These are phyloP conservation scores for Paspalum vaginatum DNA, from an alignment of 176 grass and related monocot genomes.

Conservation along the genomic window DNA sequence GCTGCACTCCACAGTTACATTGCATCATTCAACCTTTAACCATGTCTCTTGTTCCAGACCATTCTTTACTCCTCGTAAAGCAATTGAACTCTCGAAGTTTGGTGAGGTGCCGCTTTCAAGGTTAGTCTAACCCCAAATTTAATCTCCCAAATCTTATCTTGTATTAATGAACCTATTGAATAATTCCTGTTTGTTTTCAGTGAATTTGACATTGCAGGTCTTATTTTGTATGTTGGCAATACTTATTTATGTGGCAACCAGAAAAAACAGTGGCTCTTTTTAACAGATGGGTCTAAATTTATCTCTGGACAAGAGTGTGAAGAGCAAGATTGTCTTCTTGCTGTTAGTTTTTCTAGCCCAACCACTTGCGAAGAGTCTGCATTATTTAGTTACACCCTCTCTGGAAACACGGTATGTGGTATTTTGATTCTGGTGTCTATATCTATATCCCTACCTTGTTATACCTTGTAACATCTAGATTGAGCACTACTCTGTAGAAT, in stretches of 20 bases:
- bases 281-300: constrained; percentile 74
- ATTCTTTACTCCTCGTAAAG: constrained; percentile 79
- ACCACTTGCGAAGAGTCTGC: constrained; percentile 49
- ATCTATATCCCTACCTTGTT: constrained; percentile 17
- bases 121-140: constrained; percentile 48
- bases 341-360: constrained; percentile 67
- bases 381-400: constrained; percentile 67
- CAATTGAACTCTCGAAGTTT: constrained; percentile 71
- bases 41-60: constrained; percentile 57
- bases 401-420: constrained; percentile 74
- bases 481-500: neutral
- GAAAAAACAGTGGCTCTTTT: constrained; percentile 93
- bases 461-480: constrained; percentile 33
- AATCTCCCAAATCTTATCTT: constrained; percentile 21
- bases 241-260: constrained; percentile 64
- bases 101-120: constrained; percentile 81
- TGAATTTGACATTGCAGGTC: constrained; percentile 89
- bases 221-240: constrained; percentile 77
- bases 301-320: constrained; percentile 40
- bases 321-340: constrained; percentile 69
- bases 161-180: constrained; percentile 20
- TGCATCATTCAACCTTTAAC: constrained; percentile 13
- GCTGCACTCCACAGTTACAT: constrained; percentile 1
- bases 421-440: neutral
- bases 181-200: constrained; percentile 55